Conservation (phyloP, 2,329 filamentous ascomycete genomes). For the Calonectria pseudoturangicola region DNA sequence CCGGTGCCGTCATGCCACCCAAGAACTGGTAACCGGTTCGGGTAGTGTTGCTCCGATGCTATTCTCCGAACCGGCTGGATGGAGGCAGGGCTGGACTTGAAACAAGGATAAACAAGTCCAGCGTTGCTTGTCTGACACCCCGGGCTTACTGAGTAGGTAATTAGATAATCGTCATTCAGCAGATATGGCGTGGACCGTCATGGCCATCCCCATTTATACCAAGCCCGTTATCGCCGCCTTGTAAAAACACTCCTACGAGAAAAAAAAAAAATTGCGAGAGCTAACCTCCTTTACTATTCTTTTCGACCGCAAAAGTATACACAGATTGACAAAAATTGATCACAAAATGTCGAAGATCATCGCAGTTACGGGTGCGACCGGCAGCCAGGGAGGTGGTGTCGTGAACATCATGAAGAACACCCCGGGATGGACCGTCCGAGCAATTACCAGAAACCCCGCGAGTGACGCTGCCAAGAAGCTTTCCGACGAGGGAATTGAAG, state of each 20-base stretch:
- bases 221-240: background rate
- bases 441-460: slow-evolving; percentile 25
- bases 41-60: slow-evolving; percentile 5
- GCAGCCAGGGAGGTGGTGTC: slow-evolving; percentile 31
- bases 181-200: background rate
- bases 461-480: slow-evolving; percentile 35
- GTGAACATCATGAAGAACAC: slow-evolving; percentile 32
- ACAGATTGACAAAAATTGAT: background rate
- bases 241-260: background rate
- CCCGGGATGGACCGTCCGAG: slow-evolving; percentile 30
- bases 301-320: background rate
- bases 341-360: slow-evolving; percentile 33
- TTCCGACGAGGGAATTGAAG: slow-evolving; percentile 32
- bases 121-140: background rate
- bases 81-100: background rate
- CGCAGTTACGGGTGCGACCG: slow-evolving; percentile 29
- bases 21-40: slow-evolving; percentile 10
- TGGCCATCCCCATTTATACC: background rate
- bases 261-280: background rate
- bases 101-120: background rate
- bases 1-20: background rate
- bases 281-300: background rate
- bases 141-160: background rate
- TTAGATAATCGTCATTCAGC: background rate
- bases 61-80: slow-evolving; percentile 6